These are phyloP conservation scores for Auriscalpium microsporum DNA, from an alignment of 768 basidiomycete genomes.

Conservation along the genomic window DNA sequence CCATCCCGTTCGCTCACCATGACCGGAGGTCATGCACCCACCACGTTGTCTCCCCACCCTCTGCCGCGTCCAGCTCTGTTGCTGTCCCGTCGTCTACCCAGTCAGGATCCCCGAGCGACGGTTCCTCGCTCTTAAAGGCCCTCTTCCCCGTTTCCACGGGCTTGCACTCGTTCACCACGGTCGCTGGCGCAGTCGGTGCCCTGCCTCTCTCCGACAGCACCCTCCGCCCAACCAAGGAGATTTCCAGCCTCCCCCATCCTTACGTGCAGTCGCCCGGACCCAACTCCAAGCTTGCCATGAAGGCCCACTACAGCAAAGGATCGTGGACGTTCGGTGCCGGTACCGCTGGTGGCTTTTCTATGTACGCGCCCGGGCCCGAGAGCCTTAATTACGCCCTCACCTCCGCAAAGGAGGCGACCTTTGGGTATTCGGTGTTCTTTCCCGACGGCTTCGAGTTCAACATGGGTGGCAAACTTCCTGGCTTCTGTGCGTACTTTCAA, in stretches of 20 bases:
- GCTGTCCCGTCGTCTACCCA: background rate
- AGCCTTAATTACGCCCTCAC: slow-evolving; percentile 36
- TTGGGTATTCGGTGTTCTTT: slow-evolving; percentile 57
- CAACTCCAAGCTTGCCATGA: slow-evolving; percentile 16
- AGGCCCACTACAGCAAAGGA: slow-evolving; percentile 30
- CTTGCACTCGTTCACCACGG: slow-evolving; percentile 20
- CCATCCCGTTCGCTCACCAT: background rate
- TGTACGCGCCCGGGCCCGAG: slow-evolving; percentile 57
- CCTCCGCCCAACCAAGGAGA: slow-evolving; percentile 17
- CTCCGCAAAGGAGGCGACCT: slow-evolving; percentile 56
- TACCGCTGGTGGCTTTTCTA: slow-evolving; percentile 55
- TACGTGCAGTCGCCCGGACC: slow-evolving; percentile 19
- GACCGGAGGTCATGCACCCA: background rate
- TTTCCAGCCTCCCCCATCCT: slow-evolving; percentile 18
- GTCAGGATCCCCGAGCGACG: background rate
- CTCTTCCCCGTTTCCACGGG: slow-evolving; percentile 19
- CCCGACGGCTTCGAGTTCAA: slow-evolving; percentile 54
- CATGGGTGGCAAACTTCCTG: slow-evolving; percentile 66
- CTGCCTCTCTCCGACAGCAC: slow-evolving; percentile 22
- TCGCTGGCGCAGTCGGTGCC: slow-evolving; percentile 8
- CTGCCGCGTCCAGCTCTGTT: background rate
- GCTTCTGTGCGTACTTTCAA: slow-evolving; percentile 42
- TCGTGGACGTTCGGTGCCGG: slow-evolving; percentile 42
- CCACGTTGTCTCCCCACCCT: background rate
- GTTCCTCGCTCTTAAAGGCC: slow-evolving; percentile 6